Percentiles rank a stretch among this genome's conserved stretches.
phyloP scores from a whole-genome alignment of 1,139 yeast genomes.

The Wickerhamiella infanticola region DNA sequence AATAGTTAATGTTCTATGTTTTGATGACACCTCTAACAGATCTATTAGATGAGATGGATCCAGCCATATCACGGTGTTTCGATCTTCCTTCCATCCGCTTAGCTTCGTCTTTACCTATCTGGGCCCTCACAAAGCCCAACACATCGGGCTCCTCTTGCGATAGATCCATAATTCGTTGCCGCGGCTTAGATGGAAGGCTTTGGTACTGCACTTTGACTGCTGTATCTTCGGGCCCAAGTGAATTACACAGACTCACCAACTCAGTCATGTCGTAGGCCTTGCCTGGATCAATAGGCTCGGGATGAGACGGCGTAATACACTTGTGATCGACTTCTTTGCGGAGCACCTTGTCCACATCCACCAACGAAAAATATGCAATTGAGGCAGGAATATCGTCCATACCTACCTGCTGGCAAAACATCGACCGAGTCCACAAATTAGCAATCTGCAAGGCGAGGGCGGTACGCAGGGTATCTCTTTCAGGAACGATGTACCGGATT shows the following conservation, averaged over 20 bases:
- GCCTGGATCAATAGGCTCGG: conserved; percentile 59
- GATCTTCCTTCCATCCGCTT: no score
- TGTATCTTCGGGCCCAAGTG: conserved; percentile 10
- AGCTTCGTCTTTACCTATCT: conserved; percentile 13
- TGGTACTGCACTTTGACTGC: conserved; percentile 4
- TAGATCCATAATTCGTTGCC: conserved; percentile 15
- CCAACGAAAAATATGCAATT: conserved; percentile 89
- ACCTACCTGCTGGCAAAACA: conserved; percentile 88
- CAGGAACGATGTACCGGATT: conserved; percentile 61
- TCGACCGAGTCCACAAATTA: conserved; percentile 90
- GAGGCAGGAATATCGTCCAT: conserved; percentile 82
- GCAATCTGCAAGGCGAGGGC: conserved; percentile 78
- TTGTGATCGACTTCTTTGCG: conserved; percentile 81
- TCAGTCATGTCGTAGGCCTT: conserved; percentile 49
- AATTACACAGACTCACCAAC: conserved; percentile 29
- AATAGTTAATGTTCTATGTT: background rate
- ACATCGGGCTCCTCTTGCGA: conserved; percentile 7
- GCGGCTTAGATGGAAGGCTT: conserved; percentile 8
- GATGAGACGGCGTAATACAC: conserved; percentile 83
- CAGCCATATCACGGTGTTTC: no score
- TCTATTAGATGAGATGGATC: background rate
- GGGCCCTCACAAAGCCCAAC: conserved; percentile 16
- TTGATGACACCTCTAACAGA: background rate
- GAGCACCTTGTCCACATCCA: conserved; percentile 76
- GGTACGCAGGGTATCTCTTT: conserved; percentile 55